Conservation (phyloP, 768 basidiomycete genomes). For the Neoboletus brunneissimus region DNA sequence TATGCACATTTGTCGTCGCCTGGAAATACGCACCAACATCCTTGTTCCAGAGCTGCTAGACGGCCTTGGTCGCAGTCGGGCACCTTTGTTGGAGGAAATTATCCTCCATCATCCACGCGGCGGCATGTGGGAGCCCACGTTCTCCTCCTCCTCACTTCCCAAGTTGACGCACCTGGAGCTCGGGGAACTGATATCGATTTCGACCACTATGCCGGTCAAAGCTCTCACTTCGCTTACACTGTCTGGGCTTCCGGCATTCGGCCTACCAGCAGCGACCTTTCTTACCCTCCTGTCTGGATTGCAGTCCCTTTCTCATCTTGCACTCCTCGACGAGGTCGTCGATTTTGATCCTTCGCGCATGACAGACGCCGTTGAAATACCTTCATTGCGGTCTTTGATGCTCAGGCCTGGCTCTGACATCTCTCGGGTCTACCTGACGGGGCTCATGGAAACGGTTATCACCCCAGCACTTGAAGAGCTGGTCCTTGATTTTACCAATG, state of each 20-base stretch:
- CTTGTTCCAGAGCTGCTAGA: slow-evolving; percentile 26
- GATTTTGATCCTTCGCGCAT: slow-evolving; percentile 21
- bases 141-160: slow-evolving; percentile 23
- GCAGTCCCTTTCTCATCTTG: slow-evolving; percentile 21
- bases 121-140: slow-evolving; percentile 3
- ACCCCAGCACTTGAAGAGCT: slow-evolving; percentile 27
- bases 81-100: slow-evolving; percentile 27
- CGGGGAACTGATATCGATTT: slow-evolving; percentile 17
- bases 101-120: slow-evolving; percentile 23
- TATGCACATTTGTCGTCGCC: slow-evolving; percentile 23
- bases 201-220: slow-evolving; percentile 15
- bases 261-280: slow-evolving; percentile 22
- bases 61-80: slow-evolving; percentile 18
- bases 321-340: slow-evolving; percentile 27
- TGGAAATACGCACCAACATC: slow-evolving; percentile 27
- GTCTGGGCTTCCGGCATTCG: slow-evolving; percentile 20
- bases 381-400: slow-evolving; percentile 17
- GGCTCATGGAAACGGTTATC: slow-evolving; percentile 21
- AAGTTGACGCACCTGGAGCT: slow-evolving; percentile 22
- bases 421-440: slow-evolving; percentile 28
- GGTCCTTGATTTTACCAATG: slow-evolving; percentile 23
- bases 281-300: slow-evolving; percentile 23
- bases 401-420: slow-evolving; percentile 28
- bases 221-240: slow-evolving; percentile 25
- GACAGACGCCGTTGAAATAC: slow-evolving; percentile 14